Evolutionary conservation across 805 yeast species (phyloP), one percentile per base, ranked within the genome.

Genomic region (Hanseniaspora vineae): DNA sequence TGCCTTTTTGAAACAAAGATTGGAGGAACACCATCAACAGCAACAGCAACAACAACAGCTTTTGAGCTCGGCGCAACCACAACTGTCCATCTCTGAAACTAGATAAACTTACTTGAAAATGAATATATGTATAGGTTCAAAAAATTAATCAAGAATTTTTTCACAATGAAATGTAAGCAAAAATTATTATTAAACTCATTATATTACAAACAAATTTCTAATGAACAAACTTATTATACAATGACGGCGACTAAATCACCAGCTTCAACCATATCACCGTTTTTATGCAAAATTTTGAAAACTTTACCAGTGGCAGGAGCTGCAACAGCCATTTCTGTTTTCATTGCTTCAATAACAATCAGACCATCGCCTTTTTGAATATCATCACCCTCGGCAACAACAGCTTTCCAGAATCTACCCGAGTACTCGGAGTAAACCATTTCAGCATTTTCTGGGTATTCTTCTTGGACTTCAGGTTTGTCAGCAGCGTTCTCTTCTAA

Each of bases 181-280:
- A 23, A 23, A 23, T 23, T 8, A 23, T 23, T 23, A 5, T 23
- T 23, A 8, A 23, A 23, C 6, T 23, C 8, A 23, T 23, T 23
- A 5, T 23, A 4, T 23, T 23, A 23, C 29, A 23, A 23, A 23
- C 29, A 23, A 8, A 5, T 33, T 33, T 33, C 9, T 10, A 12
- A 5, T 33, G 4, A 6, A 33, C 12, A 13, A 33, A 15, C 15
- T n/a, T 31, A n/a, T 40, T 61, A 75, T 62, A 77, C 80, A 39
- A 84, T 68, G 20, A 89, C 95, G 45, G 82, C 97, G 44, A 92
- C 96, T 52, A 87, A 67, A 63, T 92, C 97, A 53, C 98, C 98
- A 39, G 96, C 87, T 51, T 90, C 97, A 39, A 90, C 95, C 84
- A 92, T 85, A 59, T 90, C 96, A 58, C 97, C 97, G 59, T 87